phyloP scores from a whole-genome alignment of 2,329 filamentous ascomycete species.

The Fusarium domesticum region DNA sequence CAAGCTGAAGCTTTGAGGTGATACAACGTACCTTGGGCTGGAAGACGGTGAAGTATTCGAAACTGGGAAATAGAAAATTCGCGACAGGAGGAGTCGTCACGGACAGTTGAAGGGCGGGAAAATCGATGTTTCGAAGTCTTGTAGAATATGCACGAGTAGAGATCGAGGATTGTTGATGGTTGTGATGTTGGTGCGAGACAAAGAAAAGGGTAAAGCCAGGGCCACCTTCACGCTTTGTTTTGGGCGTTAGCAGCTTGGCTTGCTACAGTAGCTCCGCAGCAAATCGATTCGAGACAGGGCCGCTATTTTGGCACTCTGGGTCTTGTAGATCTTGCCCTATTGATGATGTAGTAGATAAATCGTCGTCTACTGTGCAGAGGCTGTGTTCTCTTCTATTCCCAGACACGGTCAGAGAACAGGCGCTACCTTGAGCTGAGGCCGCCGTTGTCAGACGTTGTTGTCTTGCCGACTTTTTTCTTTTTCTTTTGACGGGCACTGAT shows the following conservation, averaged over 20 bases:
- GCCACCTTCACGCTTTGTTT: background rate
- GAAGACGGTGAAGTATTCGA: conserved; percentile 7
- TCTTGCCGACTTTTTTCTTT: too few species aligned
- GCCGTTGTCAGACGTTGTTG: too few species aligned
- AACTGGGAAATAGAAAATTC: conserved; percentile 5
- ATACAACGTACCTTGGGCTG: conserved; percentile 22
- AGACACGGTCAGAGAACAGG: too few species aligned
- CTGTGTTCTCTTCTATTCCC: too few species aligned
- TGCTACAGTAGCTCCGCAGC: background rate
- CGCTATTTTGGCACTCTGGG: conserved; percentile 9
- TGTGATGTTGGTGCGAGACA: background rate
- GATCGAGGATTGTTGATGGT: conserved; percentile 4
- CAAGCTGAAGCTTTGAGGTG: background rate
- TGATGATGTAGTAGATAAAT: too few species aligned
- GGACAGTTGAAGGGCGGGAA: conserved; percentile 10
- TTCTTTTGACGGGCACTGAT: too few species aligned
- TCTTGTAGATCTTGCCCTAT: too few species aligned
- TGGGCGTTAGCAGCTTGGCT: background rate
- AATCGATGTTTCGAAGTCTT: conserved; percentile 12
- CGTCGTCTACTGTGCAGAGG: too few species aligned
- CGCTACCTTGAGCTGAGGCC: too few species aligned
- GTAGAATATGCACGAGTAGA: conserved; percentile 18
- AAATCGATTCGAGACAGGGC: background rate
- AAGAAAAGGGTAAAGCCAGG: background rate
- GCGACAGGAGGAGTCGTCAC: conserved; percentile 4